Evolutionary conservation across 2,329 filamentous ascomycete species (phyloP).

Genomic region (Periconia sp.): DNA sequence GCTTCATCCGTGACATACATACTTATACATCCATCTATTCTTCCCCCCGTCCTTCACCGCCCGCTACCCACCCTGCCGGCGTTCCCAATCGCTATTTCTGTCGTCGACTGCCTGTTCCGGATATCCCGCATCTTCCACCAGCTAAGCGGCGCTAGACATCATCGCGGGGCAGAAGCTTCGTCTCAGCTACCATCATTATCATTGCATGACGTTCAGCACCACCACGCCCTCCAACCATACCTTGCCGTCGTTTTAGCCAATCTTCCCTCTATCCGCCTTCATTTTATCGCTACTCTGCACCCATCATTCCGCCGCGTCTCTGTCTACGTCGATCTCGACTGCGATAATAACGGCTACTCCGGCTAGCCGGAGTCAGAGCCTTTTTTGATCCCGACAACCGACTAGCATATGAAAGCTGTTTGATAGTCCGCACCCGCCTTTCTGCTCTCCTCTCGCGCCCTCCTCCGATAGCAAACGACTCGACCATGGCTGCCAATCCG

Average conservation of each 20-base stretch:
- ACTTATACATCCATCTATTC: background rate
- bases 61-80: background rate
- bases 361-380: background rate
- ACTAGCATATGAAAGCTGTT: background rate
- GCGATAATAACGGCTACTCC: background rate
- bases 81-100: background rate
- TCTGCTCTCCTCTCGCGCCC: background rate
- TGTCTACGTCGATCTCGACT: background rate
- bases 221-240: background rate
- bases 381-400: background rate
- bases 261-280: background rate
- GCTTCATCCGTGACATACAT: too few species aligned
- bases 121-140: background rate
- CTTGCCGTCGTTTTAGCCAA: background rate
- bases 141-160: slow-evolving; percentile 1
- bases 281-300: background rate
- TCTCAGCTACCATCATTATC: background rate
- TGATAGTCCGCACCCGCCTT: background rate
- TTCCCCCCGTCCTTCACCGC: background rate
- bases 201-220: background rate
- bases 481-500: slow-evolving; percentile 28
- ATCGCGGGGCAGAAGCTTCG: slow-evolving; percentile 4
- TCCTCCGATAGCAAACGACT: slow-evolving; percentile 3
- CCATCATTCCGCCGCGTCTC: background rate
- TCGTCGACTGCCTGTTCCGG: slow-evolving; percentile 1